Conservation (phyloP, 2,329 filamentous ascomycete genomes). For the Colletotrichum phormii region DNA sequence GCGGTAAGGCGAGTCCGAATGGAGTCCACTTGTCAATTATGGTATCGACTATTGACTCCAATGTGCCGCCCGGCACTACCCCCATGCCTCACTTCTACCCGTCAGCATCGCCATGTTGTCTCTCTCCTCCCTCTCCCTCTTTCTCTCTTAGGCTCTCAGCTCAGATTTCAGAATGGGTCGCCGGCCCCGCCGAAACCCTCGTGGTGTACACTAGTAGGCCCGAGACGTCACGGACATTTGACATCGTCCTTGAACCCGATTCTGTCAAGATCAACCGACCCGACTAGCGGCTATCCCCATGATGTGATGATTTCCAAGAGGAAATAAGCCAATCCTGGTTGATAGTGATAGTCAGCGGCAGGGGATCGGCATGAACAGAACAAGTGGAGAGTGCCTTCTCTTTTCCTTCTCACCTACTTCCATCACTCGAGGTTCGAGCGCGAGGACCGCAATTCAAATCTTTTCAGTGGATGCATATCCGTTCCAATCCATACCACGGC, state of each 20-base stretch:
- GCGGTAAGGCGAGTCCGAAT: background rate
- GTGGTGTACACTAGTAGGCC: background rate
- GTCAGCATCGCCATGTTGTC: too few species aligned
- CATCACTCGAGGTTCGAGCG: background rate
- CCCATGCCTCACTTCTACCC: too few species aligned
- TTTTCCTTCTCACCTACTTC: background rate
- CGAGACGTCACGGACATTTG: slow-evolving; percentile 7
- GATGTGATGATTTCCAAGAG: slow-evolving; percentile 9
- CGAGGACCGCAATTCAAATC: background rate
- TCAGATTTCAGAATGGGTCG: too few species aligned
- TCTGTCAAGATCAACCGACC: slow-evolving; percentile 4
- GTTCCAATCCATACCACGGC: background rate
- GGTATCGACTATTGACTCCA: background rate
- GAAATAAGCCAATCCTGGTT: background rate
- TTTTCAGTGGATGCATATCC: background rate
- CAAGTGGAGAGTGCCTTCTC: slow-evolving; percentile 7
- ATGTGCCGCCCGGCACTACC: too few species aligned
- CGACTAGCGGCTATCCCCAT: slow-evolving; percentile 6
- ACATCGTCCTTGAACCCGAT: background rate
- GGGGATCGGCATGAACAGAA: slow-evolving; percentile 1
- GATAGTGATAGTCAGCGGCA: background rate
- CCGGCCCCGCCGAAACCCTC: slow-evolving; percentile 3
- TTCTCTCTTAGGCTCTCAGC: too few species aligned
- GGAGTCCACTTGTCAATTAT: background rate
- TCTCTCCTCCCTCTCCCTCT: too few species aligned